A percentile compares a stretch with the other conserved stretches of the same genome.
Evolutionary conservation across 2,329 filamentous ascomycete genomes (phyloP).

Genomic region (Leptographium procerum): DNA sequence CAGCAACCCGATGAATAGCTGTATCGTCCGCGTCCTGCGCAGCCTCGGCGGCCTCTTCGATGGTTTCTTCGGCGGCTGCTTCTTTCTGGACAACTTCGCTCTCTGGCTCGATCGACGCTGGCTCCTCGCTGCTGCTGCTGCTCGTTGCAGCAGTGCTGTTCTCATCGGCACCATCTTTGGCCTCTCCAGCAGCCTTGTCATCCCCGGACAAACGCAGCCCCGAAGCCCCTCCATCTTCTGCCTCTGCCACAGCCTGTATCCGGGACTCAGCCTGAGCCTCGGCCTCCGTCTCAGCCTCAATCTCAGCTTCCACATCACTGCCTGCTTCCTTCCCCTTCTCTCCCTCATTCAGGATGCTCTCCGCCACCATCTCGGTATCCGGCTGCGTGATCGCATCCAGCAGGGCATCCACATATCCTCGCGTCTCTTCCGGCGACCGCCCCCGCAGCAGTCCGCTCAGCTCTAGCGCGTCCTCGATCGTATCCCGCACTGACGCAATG

Average conservation of each 20-base stretch:
- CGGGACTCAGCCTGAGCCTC: not conserved
- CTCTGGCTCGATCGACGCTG: not conserved
- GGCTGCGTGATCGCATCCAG: conserved; percentile 33
- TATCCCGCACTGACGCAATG: conserved; percentile 38
- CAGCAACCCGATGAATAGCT: not conserved
- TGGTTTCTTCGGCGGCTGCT: conserved; percentile 2
- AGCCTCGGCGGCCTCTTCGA: conserved; percentile 1
- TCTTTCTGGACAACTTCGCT: conserved; percentile 2
- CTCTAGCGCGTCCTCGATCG: conserved; percentile 42
- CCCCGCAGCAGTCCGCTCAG: conserved; percentile 40
- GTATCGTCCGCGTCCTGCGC: not conserved
- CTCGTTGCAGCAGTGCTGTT: not conserved
- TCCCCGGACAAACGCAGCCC: too few relatives aligned
- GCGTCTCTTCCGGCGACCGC: conserved; percentile 32
- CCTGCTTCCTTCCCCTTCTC: conserved; percentile 4
- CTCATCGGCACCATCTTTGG: not conserved
- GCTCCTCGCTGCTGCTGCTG: not conserved
- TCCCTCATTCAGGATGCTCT: conserved; percentile 8
- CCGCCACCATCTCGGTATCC: conserved; percentile 11
- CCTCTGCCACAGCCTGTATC: too few relatives aligned
- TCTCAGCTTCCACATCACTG: not conserved
- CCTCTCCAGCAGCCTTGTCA: not conserved
- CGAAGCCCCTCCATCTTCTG: not conserved
- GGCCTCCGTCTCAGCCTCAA: not conserved
- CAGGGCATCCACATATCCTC: conserved; percentile 37